phyloP scores from a whole-genome alignment of 306 rosid genomes.

The Fragaria ananassa region DNA sequence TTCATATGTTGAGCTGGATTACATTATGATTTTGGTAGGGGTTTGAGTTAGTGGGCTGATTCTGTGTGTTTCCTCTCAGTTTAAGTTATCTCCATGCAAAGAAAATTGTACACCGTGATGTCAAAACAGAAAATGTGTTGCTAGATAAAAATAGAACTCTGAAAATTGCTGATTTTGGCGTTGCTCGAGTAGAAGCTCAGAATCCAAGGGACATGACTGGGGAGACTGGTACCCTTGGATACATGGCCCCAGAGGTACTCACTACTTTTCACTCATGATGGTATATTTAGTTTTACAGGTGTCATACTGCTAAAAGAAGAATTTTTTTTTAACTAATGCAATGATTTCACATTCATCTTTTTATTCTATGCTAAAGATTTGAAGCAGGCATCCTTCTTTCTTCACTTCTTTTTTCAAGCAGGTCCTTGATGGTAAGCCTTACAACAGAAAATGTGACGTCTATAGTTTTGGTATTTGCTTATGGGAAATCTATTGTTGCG shows the following conservation, averaged over 20 bases:
- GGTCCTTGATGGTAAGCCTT: conserved; percentile 91
- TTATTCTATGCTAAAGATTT: background rate
- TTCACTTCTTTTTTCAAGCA: background rate
- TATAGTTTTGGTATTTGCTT: conserved; percentile 90
- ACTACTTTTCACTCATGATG: background rate
- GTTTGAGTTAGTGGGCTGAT: background rate
- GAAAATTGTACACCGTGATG: conserved; percentile 83
- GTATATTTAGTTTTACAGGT: background rate
- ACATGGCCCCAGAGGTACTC: conserved; percentile 93
- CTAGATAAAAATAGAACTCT: conserved; percentile 47
- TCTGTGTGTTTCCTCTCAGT: conserved; percentile 38
- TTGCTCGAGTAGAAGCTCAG: conserved; percentile 86
- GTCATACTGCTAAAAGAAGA: background rate
- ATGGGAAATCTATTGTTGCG: conserved; percentile 92
- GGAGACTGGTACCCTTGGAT: conserved; percentile 90
- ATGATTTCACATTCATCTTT: background rate
- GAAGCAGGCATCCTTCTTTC: background rate
- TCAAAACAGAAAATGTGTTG: conserved; percentile 78
- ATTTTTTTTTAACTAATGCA: background rate
- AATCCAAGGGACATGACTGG: conserved; percentile 90
- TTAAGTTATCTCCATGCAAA: conserved; percentile 70
- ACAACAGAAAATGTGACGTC: conserved; percentile 84
- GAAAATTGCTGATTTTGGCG: conserved; percentile 92
- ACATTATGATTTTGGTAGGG: background rate
- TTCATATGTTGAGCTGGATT: background rate